Evolutionary conservation across 352 stramenopile species (phyloP).

Genomic region (Aphanomyces stellatus): DNA sequence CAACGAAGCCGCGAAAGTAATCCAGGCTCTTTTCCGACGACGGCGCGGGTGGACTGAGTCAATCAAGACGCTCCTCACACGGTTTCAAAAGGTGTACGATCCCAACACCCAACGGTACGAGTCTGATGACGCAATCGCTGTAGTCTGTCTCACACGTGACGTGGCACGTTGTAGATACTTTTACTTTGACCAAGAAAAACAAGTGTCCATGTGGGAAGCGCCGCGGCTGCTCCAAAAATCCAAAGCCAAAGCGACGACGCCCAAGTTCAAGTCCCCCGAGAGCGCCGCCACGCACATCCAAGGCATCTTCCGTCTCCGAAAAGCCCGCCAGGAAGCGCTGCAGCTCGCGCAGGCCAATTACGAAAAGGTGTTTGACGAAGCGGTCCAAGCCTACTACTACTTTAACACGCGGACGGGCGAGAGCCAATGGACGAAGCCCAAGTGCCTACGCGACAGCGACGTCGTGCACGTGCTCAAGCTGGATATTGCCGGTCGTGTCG

Average conservation of each 20-base stretch:
- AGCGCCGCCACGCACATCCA: conserved; percentile 38
- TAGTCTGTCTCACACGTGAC: too few species aligned
- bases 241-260: background rate
- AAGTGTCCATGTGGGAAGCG: conserved; percentile 70
- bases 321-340: conserved; percentile 36
- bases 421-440: conserved; percentile 18
- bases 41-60: conserved; percentile 40
- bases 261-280: conserved; percentile 38
- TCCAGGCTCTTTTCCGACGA: conserved; percentile 39
- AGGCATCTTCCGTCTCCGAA: conserved; percentile 43
- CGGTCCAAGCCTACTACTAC: conserved; percentile 54
- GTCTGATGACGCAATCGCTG: too few species aligned
- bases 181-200: conserved; percentile 73
- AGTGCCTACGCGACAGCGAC: conserved; percentile 12
- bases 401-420: conserved; percentile 51
- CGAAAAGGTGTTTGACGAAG: conserved; percentile 44
- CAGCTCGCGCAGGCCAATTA: conserved; percentile 33
- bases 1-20: conserved; percentile 31
- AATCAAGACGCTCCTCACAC: conserved; percentile 30
- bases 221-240: conserved; percentile 36
- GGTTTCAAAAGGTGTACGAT: conserved; percentile 68
- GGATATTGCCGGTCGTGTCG: background rate
- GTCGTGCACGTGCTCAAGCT: background rate
- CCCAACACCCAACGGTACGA: conserved; percentile 34
- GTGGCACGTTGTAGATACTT: conserved; percentile 49